Conservation (phyloP, 805 yeast genomes). For the Debaryomyces tyrocola region DNA sequence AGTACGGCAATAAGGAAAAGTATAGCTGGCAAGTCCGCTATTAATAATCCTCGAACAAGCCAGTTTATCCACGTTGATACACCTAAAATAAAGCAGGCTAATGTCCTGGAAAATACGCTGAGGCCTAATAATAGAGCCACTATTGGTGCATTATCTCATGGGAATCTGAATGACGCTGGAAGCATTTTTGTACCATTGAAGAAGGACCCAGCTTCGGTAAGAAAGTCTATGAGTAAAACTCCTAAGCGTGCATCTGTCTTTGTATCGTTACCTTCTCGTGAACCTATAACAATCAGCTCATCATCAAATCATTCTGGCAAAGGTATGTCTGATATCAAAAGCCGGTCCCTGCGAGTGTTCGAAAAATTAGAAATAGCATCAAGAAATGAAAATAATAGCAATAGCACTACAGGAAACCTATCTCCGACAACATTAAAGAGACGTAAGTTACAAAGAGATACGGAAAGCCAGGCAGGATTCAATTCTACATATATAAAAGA, state of each 20-base stretch:
- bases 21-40: conserved; percentile 32
- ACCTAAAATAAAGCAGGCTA: neutral
- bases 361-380: conserved; percentile 13
- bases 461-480: neutral
- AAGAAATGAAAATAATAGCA: conserved; percentile 3
- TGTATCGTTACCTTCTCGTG: conserved; percentile 38
- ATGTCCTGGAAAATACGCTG: neutral
- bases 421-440: neutral
- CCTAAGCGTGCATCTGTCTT: conserved; percentile 35
- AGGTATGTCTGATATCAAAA: neutral
- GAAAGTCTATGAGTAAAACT: conserved; percentile 14
- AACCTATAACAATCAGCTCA: conserved; percentile 32
- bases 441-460: neutral
- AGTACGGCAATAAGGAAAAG: conserved; percentile 47
- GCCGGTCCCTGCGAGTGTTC: conserved; percentile 18
- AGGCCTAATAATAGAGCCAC: neutral
- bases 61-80: neutral
- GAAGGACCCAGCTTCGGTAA: neutral
- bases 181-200: neutral
- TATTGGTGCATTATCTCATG: neutral
- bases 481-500: conserved; percentile 4
- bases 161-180: neutral
- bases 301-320: conserved; percentile 5
- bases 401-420: neutral
- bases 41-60: neutral